Evolutionary conservation across 2,329 filamentous ascomycete species (phyloP).

Genomic region (Talaromyces sp.): DNA sequence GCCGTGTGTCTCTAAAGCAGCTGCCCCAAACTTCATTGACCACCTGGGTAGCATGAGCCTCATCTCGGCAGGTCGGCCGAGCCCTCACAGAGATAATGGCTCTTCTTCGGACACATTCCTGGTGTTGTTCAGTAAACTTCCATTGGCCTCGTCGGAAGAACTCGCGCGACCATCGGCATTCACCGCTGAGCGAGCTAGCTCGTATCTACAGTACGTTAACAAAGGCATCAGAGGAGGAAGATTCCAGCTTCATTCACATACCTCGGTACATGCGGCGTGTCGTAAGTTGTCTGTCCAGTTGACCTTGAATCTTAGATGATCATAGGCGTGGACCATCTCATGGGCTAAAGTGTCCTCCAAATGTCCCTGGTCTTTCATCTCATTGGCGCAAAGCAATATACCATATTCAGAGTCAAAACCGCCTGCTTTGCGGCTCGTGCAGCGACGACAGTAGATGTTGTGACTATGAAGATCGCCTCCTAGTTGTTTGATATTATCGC

Average conservation of each 20-base stretch:
- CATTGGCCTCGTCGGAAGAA: constrained; percentile 83
- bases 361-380: constrained; percentile 76
- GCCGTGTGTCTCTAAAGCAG: constrained; percentile 89
- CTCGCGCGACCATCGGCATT: constrained; percentile 88
- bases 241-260: constrained; percentile 38
- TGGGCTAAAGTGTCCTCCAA: constrained; percentile 93
- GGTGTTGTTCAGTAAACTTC: constrained; percentile 88
- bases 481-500: constrained; percentile 75
- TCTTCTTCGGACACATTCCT: constrained; percentile 82
- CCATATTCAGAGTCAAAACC: constrained; percentile 87
- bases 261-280: constrained; percentile 94
- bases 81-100: constrained; percentile 79
- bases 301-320: constrained; percentile 88
- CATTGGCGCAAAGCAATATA: constrained; percentile 90
- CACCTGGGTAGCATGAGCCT: constrained; percentile 80
- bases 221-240: background rate
- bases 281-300: constrained; percentile 78
- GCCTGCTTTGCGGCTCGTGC: constrained; percentile 71
- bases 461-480: constrained; percentile 72
- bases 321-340: constrained; percentile 98
- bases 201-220: constrained; percentile 66
- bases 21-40: constrained; percentile 99
- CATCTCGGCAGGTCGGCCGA: constrained; percentile 78
- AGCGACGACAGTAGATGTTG: constrained; percentile 83
- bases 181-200: constrained; percentile 87